phyloP scores from a whole-genome alignment of 2,329 filamentous ascomycete genomes.

The Dryadomyces quercivorus region DNA sequence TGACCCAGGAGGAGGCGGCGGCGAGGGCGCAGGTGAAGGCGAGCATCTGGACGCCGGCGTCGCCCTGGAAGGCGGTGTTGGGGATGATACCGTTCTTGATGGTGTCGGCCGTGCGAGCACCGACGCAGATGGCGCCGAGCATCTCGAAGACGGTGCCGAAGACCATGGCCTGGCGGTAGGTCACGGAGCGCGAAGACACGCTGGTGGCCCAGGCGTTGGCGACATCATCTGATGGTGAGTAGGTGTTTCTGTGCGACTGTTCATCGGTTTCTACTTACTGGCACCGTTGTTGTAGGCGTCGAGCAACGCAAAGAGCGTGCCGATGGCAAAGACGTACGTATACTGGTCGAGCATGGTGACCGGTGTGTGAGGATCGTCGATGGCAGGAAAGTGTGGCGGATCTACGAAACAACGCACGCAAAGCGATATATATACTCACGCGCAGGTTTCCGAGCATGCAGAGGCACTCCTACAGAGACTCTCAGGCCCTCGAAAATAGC shows the following conservation, averaged over 20 bases:
- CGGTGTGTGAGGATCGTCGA: too few species aligned
- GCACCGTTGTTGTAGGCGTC: conserved; percentile 72
- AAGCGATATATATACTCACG: too few species aligned
- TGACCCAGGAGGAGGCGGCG: conserved; percentile 59
- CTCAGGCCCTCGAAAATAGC: too few species aligned
- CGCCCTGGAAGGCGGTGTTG: conserved; percentile 39
- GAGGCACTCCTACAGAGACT: too few species aligned
- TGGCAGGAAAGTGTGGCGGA: not conserved
- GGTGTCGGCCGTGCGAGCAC: conserved; percentile 58
- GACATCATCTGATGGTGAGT: conserved; percentile 52
- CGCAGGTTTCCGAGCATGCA: too few species aligned
- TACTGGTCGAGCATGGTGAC: conserved; percentile 49
- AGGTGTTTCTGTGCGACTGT: too few species aligned
- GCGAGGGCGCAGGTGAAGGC: conserved; percentile 54
- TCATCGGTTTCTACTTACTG: conserved; percentile 35
- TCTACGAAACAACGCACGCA: too few species aligned
- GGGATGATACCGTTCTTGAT: conserved; percentile 72
- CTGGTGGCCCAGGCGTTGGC: conserved; percentile 74
- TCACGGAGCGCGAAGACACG: conserved; percentile 66
- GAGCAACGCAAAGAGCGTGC: conserved; percentile 63
- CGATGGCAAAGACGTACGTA: conserved; percentile 62
- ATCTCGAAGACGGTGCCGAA: conserved; percentile 57
- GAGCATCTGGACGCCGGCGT: conserved; percentile 56
- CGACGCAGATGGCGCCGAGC: conserved; percentile 53
- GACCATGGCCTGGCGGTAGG: conserved; percentile 57